Evolutionary conservation across 2,329 filamentous ascomycete genomes (phyloP).

Genomic region (Colletotrichum theobromicola): DNA sequence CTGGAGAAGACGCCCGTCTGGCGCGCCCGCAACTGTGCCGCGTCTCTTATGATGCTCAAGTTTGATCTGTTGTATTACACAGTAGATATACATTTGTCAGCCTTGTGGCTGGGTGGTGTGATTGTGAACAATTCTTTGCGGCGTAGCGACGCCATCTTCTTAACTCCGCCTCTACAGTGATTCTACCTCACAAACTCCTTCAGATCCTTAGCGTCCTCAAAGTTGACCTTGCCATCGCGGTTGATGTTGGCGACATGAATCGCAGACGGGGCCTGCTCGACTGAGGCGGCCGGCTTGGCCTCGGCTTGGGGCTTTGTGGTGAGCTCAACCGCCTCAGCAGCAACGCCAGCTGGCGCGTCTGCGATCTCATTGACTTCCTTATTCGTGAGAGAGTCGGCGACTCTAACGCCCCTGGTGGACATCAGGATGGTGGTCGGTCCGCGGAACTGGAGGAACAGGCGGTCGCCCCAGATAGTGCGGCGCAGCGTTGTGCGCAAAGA

Average conservation of each 20-base stretch:
- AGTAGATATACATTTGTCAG: slow-evolving; percentile 18
- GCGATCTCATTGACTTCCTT: slow-evolving; percentile 91
- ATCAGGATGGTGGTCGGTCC: slow-evolving; percentile 87
- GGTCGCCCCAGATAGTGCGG: slow-evolving; percentile 89
- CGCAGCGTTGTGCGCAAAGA: slow-evolving; percentile 77
- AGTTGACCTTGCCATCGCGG: slow-evolving; percentile 69
- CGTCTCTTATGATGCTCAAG: background rate
- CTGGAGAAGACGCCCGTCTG: background rate
- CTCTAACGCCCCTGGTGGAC: slow-evolving; percentile 81
- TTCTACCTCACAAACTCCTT: slow-evolving; percentile 55
- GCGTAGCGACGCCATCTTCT: background rate
- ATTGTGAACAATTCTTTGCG: background rate
- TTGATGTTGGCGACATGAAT: slow-evolving; percentile 63
- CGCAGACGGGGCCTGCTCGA: slow-evolving; percentile 42
- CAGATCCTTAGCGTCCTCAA: slow-evolving; percentile 64
- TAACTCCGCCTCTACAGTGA: slow-evolving; percentile 23
- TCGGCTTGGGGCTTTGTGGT: slow-evolving; percentile 41
- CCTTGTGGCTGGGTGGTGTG: background rate
- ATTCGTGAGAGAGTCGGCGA: slow-evolving; percentile 78
- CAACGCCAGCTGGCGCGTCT: slow-evolving; percentile 75
- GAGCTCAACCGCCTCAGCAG: slow-evolving; percentile 62
- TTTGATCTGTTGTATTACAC: slow-evolving; percentile 15
- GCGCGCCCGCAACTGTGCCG: background rate
- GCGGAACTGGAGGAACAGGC: slow-evolving; percentile 88
- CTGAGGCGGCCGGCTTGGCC: slow-evolving; percentile 30